Evolutionary conservation across 73 alveolate species (phyloP), one percentile per base, ranked within the genome.

Genomic region (Paramecium caudatum): DNA sequence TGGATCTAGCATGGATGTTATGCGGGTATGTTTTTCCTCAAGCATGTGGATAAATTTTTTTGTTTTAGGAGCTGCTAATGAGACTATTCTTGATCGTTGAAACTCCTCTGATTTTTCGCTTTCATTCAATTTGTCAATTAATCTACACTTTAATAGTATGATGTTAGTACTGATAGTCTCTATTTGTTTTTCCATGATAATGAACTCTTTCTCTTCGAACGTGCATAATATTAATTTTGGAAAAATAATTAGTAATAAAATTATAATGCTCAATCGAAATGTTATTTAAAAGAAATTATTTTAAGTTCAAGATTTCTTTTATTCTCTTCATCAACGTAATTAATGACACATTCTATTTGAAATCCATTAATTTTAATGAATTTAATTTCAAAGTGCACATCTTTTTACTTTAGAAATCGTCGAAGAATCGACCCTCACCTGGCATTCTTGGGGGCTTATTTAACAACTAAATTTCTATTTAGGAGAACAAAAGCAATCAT

Each of bases 171-270:
- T 74, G 36, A 0, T 41, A 10, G 10, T 74, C 88, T 21, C 32
- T 37, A 74, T 74, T 74, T 7, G 88, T 45, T 74, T 74, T 74
- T 8, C 88, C 88, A 21, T 74, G 68, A 45, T 41, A 17, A 74
- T 74, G 88, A 10, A 74, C 43, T 74, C 88, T 74, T 27, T 74
- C 88, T 10, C 19, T 63, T 33, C 82, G 21, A 1, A 63, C 16
- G 3, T 63, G 13, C 82, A 63, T 63, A 25, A 55, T 55, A 55
- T 55, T 27, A 55, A 55, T 55, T 55, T 55, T 55, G n/a, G n/a
- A n/a, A n/a, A n/a, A n/a, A n/a, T n/a, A n/a, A n/a, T n/a, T n/a
- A n/a, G n/a, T n/a, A n/a, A n/a, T n/a, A n/a, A n/a, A n/a, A n/a
- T n/a, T n/a, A n/a, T n/a, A n/a, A n/a, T n/a, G n/a, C n/a, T n/a